phyloP scores from a whole-genome alignment of 768 basidiomycete genomes.

The Tulasnella calospora region DNA sequence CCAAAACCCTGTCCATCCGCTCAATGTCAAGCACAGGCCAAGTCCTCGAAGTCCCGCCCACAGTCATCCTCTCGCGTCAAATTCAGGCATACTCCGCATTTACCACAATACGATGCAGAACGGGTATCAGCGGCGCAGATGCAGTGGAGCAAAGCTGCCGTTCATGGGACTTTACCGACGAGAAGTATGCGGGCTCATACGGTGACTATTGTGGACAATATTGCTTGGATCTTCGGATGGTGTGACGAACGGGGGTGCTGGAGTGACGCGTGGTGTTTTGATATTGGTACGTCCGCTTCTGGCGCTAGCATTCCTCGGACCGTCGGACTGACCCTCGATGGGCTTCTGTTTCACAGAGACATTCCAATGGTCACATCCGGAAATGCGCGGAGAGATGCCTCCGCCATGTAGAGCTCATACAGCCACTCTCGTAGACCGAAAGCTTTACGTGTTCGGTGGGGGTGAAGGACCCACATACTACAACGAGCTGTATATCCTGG shows the following conservation, averaged over 20 bases:
- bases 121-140: constrained; percentile 66
- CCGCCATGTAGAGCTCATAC: constrained; percentile 85
- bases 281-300: constrained; percentile 53
- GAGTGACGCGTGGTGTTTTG: constrained; percentile 77
- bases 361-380: constrained; percentile 63
- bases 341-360: too few relatives aligned
- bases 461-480: constrained; percentile 69
- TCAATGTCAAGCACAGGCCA: neutral
- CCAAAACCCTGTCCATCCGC: too few relatives aligned
- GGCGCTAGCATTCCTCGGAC: constrained; percentile 69
- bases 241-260: constrained; percentile 75
- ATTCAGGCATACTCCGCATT: constrained; percentile 30
- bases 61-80: neutral
- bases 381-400: constrained; percentile 69
- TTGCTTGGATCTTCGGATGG: constrained; percentile 85
- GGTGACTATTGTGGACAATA: constrained; percentile 74
- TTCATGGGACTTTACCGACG: constrained; percentile 63
- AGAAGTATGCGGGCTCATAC: constrained; percentile 76
- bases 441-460: constrained; percentile 41
- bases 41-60: neutral
- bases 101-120: constrained; percentile 34
- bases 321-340: too few relatives aligned
- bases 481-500: constrained; percentile 75
- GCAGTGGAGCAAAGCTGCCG: constrained; percentile 83
- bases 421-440: constrained; percentile 68